phyloP scores from a whole-genome alignment of 2,329 filamentous ascomycete genomes.

The Botrytis fragariae region DNA sequence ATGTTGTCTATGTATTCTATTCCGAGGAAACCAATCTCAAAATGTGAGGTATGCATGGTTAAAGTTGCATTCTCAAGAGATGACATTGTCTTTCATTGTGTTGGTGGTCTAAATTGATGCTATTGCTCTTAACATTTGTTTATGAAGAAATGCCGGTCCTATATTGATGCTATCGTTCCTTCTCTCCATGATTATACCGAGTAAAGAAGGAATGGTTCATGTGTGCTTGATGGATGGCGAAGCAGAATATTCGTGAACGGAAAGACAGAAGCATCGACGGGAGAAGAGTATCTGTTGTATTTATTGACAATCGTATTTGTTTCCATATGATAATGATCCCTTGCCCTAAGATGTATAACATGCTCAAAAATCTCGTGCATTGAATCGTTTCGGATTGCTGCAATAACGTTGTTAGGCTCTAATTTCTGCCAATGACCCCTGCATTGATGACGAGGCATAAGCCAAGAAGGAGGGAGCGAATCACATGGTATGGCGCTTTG shows the following conservation, averaged over 20 bases:
- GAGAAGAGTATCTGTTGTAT: background rate
- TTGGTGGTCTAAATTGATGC: background rate
- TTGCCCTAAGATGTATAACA: background rate
- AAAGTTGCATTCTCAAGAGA: background rate
- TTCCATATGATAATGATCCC: background rate
- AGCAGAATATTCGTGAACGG: background rate
- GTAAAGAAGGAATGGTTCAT: background rate
- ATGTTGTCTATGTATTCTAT: background rate
- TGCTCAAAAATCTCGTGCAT: background rate
- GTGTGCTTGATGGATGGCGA: background rate
- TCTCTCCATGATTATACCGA: background rate
- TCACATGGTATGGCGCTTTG: conserved; percentile 1
- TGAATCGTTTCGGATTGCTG: background rate
- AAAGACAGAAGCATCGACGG: background rate
- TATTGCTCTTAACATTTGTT: background rate
- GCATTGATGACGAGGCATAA: background rate
- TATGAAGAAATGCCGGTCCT: background rate
- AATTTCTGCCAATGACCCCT: background rate
- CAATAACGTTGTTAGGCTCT: background rate
- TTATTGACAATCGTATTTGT: background rate
- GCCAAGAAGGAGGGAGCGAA: background rate
- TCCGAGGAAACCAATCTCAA: background rate
- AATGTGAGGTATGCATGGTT: background rate
- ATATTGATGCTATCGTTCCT: background rate
- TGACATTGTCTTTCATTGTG: background rate